These are phyloP conservation scores for Starmera pachycereana DNA, from an alignment of 805 yeast genomes.

Conservation along the genomic window DNA sequence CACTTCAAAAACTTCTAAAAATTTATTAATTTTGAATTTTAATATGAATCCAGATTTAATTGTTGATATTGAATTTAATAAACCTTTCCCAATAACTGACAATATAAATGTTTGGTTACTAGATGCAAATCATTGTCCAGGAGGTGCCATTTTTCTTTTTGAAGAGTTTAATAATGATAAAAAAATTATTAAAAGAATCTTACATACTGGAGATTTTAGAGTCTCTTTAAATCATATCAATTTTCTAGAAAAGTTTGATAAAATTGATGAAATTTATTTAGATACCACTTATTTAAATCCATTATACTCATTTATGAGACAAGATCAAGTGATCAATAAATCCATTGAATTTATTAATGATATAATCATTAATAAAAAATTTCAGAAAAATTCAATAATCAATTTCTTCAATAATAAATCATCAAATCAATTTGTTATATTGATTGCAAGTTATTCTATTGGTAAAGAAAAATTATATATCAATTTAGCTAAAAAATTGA, in stretches of 20 bases:
- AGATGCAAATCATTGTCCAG: slow-evolving; percentile 97
- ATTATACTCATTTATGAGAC: slow-evolving; percentile 66
- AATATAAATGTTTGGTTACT: slow-evolving; percentile 45
- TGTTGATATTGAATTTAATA: slow-evolving; percentile 31
- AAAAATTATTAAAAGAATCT: slow-evolving; percentile 21
- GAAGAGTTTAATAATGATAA: slow-evolving; percentile 27
- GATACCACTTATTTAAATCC: slow-evolving; percentile 90
- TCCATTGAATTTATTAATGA: slow-evolving; percentile 43
- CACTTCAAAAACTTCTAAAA: slow-evolving; percentile 62
- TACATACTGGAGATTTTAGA: slow-evolving; percentile 94
- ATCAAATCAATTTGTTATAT: slow-evolving; percentile 34
- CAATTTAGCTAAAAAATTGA: slow-evolving; percentile 40
- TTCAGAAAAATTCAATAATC: slow-evolving; percentile 20
- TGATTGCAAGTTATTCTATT: slow-evolving; percentile 83
- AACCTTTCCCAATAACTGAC: slow-evolving; percentile 28
- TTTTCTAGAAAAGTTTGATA: slow-evolving; percentile 2
- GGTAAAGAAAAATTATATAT: slow-evolving; percentile 88
- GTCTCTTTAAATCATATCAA: slow-evolving; percentile 30
- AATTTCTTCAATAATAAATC: slow-evolving; percentile 21
- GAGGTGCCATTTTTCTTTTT: slow-evolving; percentile 75
- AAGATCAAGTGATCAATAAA: slow-evolving; percentile 50
- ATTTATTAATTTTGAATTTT: slow-evolving; percentile 42
- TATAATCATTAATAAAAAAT: slow-evolving; percentile 22
- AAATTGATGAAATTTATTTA: slow-evolving; percentile 51
- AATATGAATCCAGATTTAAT: slow-evolving; percentile 38